Base-by-base conservation (phyloP, 768 basidiomycete species). In the Agaricus blazei region DNA sequence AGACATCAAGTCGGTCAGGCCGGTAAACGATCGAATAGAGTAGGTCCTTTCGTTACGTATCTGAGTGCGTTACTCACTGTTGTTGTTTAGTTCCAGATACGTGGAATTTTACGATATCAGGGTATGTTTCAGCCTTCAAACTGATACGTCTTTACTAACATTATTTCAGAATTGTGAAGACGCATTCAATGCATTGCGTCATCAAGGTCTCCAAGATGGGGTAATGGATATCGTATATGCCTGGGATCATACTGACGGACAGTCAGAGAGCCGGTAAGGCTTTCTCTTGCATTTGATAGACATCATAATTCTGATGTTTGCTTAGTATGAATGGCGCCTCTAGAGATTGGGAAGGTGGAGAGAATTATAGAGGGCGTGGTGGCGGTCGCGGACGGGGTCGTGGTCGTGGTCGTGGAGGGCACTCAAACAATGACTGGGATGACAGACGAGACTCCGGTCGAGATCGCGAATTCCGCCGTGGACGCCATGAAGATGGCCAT, bases 41-140 rank as follows among this genome's bases (percentile, higher is more conserved):
- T 83, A 62, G 52, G 76, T 67, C 8, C 12, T 58, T 48, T 46
- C 31, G 4, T 41, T 27, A 12, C 34, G 41, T 28, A 3, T 12
- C 14, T 5, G 43, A 15, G 55, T 51, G 52, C n/a, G 37, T 37
- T 56, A 7, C 48, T 58, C 45, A 54, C 36, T 29, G 24, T 40
- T 41, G 0, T 38, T 38, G 0, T 41, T 14, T 57, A 98, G 93
- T 62, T 89, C 92, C 63, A 86, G 90, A 56, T 85, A 90, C 60
- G 88, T 98, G n/a, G 94, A 98, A 66, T 94, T 85, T 65, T 99
- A 87, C 65, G 97, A 99, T 65, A 90, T 82, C 24, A 74, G 93
- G 67, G 93, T 90, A 60, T 67, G 84, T 62, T 3, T 5, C 41
- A 47, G 15, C 31, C 37, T 8, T 11, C 47, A 28, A 15, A 5